These are phyloP conservation scores for Cubamyces lactineus DNA, from an alignment of 768 basidiomycete genomes.

Conservation along the genomic window DNA sequence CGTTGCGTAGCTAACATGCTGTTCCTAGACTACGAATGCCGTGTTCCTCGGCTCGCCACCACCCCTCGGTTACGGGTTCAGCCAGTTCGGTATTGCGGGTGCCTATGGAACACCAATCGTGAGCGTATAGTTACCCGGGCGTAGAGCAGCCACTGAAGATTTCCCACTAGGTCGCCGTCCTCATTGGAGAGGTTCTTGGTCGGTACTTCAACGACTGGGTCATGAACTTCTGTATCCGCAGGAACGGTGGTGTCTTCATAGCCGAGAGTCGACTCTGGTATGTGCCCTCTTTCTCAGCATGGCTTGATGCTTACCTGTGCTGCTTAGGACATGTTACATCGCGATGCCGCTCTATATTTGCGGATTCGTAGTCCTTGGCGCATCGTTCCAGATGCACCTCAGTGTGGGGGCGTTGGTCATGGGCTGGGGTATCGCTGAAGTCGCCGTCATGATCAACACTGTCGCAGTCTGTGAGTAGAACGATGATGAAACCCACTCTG, in stretches of 20 bases:
- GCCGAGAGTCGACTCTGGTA: constrained; percentile 64
- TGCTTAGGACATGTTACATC: constrained; percentile 58
- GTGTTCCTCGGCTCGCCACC: constrained; percentile 62
- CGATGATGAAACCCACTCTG: too few relatives aligned
- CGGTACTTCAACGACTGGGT: constrained; percentile 55
- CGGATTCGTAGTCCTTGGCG: constrained; percentile 63
- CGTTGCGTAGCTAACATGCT: background rate
- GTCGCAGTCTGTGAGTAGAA: constrained; percentile 57
- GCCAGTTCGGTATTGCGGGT: constrained; percentile 53
- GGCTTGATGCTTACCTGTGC: background rate
- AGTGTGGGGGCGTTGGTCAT: constrained; percentile 58
- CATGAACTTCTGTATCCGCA: constrained; percentile 45
- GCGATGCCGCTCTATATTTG: constrained; percentile 62
- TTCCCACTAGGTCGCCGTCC: constrained; percentile 44
- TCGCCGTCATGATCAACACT: constrained; percentile 61
- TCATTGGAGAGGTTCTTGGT: constrained; percentile 56
- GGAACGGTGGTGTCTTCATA: constrained; percentile 55
- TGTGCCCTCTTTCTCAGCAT: constrained; percentile 4
- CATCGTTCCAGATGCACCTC: constrained; percentile 54
- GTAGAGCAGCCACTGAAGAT: background rate
- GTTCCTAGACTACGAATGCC: constrained; percentile 58
- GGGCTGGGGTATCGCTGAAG: constrained; percentile 68
- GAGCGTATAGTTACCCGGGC: constrained; percentile 15
- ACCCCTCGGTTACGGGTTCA: constrained; percentile 57
- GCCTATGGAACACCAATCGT: constrained; percentile 61